A percentile compares a stretch with the other conserved stretches of the same genome.
phyloP scores from a whole-genome alignment of 2,329 filamentous ascomycete species.

The Westerdykella aurantiaca region DNA sequence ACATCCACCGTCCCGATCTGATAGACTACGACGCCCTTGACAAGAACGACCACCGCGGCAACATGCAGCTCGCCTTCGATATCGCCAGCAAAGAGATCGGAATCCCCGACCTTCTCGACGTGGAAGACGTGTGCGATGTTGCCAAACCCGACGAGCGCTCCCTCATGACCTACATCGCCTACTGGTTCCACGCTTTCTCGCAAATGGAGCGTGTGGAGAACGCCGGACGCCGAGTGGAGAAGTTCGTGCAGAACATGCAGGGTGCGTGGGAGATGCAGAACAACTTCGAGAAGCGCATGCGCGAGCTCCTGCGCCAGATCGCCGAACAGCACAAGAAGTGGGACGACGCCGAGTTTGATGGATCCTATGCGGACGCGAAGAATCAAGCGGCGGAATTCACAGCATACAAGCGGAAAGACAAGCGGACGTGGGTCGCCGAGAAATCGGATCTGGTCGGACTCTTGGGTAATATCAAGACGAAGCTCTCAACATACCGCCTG shows the following conservation, averaged over 20 bases:
- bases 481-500: conserved; percentile 88
- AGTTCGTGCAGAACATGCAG: conserved; percentile 98
- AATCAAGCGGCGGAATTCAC: conserved; percentile 75
- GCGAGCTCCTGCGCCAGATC: conserved; percentile 70
- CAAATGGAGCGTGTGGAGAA: conserved; percentile 99
- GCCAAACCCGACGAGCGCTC: conserved; percentile 92
- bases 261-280: conserved; percentile 99
- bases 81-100: conserved; percentile 95
- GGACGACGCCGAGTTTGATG: conserved; percentile 76
- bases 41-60: conserved; percentile 88
- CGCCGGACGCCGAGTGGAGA: conserved; percentile 90
- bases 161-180: conserved; percentile 99
- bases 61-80: conserved; percentile 97
- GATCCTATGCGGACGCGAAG: conserved; percentile 90
- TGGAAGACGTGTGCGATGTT: conserved; percentile 97
- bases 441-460: conserved; percentile 92
- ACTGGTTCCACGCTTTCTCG: conserved; percentile 99
- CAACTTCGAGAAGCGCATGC: conserved; percentile 87
- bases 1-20: conserved; percentile 93
- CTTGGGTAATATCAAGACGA: conserved; percentile 97
- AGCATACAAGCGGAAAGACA: conserved; percentile 83
- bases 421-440: conserved; percentile 94
- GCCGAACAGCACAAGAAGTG: conserved; percentile 67
- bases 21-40: conserved; percentile 96
- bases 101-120: conserved; percentile 90